Percentiles rank a stretch among this genome's conserved stretches.
Conservation (phyloP, 2,329 filamentous ascomycete species). For the Aurifilum marmelostoma region DNA sequence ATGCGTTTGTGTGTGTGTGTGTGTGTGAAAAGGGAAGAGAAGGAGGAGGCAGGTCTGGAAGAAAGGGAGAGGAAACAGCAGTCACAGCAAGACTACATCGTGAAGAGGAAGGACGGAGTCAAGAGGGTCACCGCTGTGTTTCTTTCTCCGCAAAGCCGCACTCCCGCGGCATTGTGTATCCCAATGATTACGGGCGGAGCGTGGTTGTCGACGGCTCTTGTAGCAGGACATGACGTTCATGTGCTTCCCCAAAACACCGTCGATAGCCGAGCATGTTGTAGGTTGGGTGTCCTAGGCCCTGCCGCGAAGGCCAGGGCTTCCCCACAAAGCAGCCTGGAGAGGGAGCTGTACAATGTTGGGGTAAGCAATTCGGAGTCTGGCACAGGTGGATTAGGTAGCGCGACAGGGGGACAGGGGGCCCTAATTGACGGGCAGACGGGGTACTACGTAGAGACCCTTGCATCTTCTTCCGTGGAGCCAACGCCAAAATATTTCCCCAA, state of each 20-base stretch:
- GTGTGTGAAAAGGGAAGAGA: not conserved
- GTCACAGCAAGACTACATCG: conserved; percentile 4
- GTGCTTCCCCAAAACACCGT: conserved; percentile 13
- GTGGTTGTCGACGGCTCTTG: conserved; percentile 13
- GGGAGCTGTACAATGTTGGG: not conserved
- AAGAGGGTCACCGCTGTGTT: conserved; percentile 3
- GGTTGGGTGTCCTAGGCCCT: not conserved
- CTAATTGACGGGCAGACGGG: too few species aligned
- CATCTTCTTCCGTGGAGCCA: not conserved
- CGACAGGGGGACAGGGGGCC: not conserved
- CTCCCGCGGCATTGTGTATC: conserved; percentile 10
- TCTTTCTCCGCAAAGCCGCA: conserved; percentile 9
- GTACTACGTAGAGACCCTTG: not conserved
- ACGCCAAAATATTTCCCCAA: conserved; percentile 23
- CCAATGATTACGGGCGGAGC: not conserved
- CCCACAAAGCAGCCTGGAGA: conserved; percentile 8
- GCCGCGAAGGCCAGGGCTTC: conserved; percentile 15
- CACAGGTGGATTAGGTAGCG: too few species aligned
- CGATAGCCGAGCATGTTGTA: conserved; percentile 30
- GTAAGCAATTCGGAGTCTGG: not conserved
- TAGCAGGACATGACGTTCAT: conserved; percentile 12
- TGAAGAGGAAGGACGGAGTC: conserved; percentile 6
- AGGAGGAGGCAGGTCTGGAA: not conserved
- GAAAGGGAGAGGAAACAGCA: not conserved
- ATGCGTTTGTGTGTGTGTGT: not conserved